Evolutionary conservation across 495 filamentous ascomycete genomes (phyloP).

Genomic region (Parathielavia appendiculata): DNA sequence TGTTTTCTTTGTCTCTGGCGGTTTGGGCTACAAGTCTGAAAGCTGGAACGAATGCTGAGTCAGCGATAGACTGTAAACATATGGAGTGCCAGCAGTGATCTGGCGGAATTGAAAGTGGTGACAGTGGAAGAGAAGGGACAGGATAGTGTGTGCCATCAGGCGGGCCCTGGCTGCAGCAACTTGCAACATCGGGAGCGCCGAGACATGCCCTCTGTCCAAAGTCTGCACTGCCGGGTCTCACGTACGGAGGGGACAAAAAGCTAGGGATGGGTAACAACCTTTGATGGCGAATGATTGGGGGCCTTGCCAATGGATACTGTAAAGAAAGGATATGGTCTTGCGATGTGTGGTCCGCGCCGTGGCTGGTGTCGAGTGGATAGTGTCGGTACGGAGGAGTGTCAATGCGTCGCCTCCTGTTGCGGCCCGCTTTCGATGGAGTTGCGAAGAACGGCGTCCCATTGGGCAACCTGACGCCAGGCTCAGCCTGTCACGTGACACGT

Average conservation of each 20-base stretch:
- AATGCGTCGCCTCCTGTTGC: constrained; percentile 18
- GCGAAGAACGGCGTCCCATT: background rate
- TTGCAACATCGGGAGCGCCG: background rate
- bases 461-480: background rate
- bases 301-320: constrained; percentile 30
- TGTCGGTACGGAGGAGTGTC: constrained; percentile 9
- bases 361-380: background rate
- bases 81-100: background rate
- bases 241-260: constrained; percentile 23
- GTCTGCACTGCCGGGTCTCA: constrained; percentile 9
- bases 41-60: constrained; percentile 5
- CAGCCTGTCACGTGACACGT: background rate
- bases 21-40: constrained; percentile 16
- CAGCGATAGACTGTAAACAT: constrained; percentile 7
- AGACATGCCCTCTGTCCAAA: background rate
- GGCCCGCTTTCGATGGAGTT: constrained; percentile 16
- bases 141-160: background rate
- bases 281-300: constrained; percentile 26
- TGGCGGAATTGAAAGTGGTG: background rate
- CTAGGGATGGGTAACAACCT: constrained; percentile 23
- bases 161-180: constrained; percentile 6
- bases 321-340: constrained; percentile 29
- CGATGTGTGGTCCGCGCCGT: constrained; percentile 12
- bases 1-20: constrained; percentile 17
- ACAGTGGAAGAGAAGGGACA: constrained; percentile 1